Evolutionary conservation across 1,284 basidiomycete genomes (phyloP).

Genomic region (Volvariella surrecta): DNA sequence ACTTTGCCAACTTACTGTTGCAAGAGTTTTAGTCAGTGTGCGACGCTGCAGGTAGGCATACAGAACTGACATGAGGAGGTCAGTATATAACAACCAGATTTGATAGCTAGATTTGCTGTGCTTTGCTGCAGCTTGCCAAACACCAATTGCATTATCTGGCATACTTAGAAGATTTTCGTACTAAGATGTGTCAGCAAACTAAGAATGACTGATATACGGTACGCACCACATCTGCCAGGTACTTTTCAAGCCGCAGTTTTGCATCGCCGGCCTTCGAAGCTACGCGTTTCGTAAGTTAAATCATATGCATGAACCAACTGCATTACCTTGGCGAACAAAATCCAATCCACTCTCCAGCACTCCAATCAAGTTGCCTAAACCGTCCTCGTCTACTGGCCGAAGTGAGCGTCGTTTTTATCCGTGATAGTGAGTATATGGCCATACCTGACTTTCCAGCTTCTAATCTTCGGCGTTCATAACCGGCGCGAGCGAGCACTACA

Average conservation of each 20-base stretch:
- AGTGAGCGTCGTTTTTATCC: too few relatives aligned
- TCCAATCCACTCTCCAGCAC: conserved; percentile 53
- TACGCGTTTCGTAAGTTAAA: conserved; percentile 13
- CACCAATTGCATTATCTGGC: conserved; percentile 40
- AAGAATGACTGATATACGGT: background rate
- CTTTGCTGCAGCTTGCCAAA: conserved; percentile 59
- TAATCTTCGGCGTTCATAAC: conserved; percentile 50
- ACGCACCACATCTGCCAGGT: conserved; percentile 65
- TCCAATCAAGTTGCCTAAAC: conserved; percentile 40
- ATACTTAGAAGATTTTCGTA: conserved; percentile 36
- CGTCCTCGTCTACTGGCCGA: conserved; percentile 32
- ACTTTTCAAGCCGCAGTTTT: conserved; percentile 74
- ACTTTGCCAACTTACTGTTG: conserved; percentile 45
- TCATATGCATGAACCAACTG: background rate
- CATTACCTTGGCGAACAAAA: conserved; percentile 47
- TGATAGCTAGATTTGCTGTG: conserved; percentile 64
- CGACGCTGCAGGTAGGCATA: conserved; percentile 2
- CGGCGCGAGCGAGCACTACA: conserved; percentile 56
- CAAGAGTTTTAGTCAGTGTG: background rate
- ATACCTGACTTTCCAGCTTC: conserved; percentile 38
- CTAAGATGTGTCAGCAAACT: conserved; percentile 22
- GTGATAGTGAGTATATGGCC: conserved; percentile 10
- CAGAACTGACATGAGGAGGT: conserved; percentile 55
- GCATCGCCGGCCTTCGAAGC: conserved; percentile 41
- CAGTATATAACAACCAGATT: conserved; percentile 62